These are phyloP conservation scores for Boechera retrofracta DNA, from an alignment of 345 rosid species.

Conservation along the genomic window DNA sequence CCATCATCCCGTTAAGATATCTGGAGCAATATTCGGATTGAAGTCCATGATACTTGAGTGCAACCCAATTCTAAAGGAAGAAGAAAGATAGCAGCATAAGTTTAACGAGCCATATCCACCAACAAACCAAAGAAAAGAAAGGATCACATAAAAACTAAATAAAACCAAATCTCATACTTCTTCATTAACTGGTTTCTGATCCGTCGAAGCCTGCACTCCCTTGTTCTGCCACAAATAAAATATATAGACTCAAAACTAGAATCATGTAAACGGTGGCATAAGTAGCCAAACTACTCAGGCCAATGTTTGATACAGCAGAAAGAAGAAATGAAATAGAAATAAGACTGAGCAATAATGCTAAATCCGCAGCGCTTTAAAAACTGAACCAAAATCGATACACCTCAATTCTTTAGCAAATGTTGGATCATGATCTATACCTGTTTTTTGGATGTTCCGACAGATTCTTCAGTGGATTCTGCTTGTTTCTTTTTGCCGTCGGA, in stretches of 20 bases:
- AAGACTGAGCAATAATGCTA: neutral
- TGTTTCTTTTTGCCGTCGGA: conserved; percentile 53
- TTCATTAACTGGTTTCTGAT: conserved; percentile 55
- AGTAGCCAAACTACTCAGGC: neutral
- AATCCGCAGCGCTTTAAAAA: neutral
- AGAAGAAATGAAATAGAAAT: neutral
- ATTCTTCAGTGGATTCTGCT: conserved; percentile 45
- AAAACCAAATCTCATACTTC: conserved; percentile 52
- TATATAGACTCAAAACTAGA: conserved; percentile 7
- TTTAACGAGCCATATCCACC: conserved; percentile 24
- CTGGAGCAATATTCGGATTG: conserved; percentile 66
- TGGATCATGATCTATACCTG: conserved; percentile 52
- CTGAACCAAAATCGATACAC: conserved; percentile 9
- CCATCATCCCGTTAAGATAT: conserved; percentile 65
- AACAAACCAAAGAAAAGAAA: conserved; percentile 17
- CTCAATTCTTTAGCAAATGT: conserved; percentile 23
- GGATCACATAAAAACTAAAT: conserved; percentile 12
- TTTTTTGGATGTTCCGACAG: conserved; percentile 62
- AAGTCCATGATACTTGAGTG: conserved; percentile 75
- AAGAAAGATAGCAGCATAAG: conserved; percentile 29
- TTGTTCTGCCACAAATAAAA: conserved; percentile 54
- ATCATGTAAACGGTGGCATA: conserved; percentile 17
- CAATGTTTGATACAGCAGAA: conserved; percentile 17
- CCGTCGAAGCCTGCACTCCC: conserved; percentile 50
- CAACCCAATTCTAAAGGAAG: conserved; percentile 66